Conservation (phyloP, 768 basidiomycete genomes). For the Hypholoma sublateritium region DNA sequence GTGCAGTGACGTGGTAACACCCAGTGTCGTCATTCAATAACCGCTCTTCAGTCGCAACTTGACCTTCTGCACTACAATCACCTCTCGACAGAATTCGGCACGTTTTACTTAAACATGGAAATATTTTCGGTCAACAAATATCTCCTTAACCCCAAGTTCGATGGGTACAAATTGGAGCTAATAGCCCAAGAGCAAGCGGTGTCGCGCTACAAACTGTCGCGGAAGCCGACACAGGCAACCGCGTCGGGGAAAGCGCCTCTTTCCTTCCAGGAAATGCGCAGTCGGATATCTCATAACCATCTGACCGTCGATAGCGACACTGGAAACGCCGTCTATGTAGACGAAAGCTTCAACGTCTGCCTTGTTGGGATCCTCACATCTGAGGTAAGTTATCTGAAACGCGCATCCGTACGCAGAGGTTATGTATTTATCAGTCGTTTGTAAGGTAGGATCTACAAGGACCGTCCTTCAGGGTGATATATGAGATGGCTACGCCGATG, state of each 20-base stretch:
- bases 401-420: neutral
- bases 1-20: neutral
- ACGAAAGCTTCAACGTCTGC: constrained; percentile 60
- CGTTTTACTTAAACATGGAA: constrained; percentile 19
- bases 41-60: neutral
- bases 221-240: constrained; percentile 60
- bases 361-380: constrained; percentile 45
- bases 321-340: constrained; percentile 63
- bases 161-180: constrained; percentile 75
- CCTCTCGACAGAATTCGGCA: neutral
- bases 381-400: constrained; percentile 48
- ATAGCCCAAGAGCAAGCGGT: constrained; percentile 59
- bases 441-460: constrained; percentile 47
- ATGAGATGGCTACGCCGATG: constrained; percentile 59
- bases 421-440: neutral
- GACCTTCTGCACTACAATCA: neutral
- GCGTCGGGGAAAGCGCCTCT: constrained; percentile 60
- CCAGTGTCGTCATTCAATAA: neutral
- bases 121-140: constrained; percentile 45
- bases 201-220: constrained; percentile 47
- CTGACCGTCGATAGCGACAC: constrained; percentile 49
- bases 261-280: constrained; percentile 80
- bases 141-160: constrained; percentile 80
- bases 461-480: constrained; percentile 57
- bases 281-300: constrained; percentile 84